Conservation (phyloP, 805 yeast species). For the Jamesozyma hellenica region DNA sequence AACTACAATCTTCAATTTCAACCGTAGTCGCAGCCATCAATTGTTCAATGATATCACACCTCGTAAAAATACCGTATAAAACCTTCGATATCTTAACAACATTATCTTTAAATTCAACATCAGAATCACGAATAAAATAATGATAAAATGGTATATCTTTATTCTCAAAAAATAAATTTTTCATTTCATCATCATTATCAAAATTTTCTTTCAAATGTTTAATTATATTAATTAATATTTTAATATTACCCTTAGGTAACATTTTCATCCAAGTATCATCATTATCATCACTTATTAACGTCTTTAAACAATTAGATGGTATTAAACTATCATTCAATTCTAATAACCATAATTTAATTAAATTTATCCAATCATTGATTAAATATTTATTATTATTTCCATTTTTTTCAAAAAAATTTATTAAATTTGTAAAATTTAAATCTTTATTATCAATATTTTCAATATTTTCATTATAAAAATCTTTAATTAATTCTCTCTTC, state of each 20-base stretch:
- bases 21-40: too few relatives aligned
- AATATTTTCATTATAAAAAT: constrained; percentile 2
- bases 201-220: neutral
- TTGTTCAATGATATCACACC: too few relatives aligned
- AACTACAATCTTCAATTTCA: too few relatives aligned
- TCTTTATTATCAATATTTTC: neutral
- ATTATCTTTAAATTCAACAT: neutral
- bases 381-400: constrained; percentile 1
- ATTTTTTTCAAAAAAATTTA: neutral
- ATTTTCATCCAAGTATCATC: neutral
- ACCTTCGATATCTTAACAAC: too few relatives aligned
- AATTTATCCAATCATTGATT: constrained; percentile 24
- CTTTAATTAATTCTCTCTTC: constrained; percentile 9
- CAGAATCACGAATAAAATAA: constrained; percentile 6
- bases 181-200: neutral
- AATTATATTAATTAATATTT: neutral
- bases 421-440: neutral
- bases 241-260: neutral
- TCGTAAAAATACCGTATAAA: too few relatives aligned
- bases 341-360: constrained; percentile 45
- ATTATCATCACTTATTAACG: neutral
- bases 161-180: neutral
- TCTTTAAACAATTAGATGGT: neutral
- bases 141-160: constrained; percentile 8
- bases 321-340: constrained; percentile 49